A percentile compares a stretch with the other conserved stretches of the same genome.
These are phyloP conservation scores for Tulasnella sp. DNA, from an alignment of 768 basidiomycete genomes.

Conservation along the genomic window DNA sequence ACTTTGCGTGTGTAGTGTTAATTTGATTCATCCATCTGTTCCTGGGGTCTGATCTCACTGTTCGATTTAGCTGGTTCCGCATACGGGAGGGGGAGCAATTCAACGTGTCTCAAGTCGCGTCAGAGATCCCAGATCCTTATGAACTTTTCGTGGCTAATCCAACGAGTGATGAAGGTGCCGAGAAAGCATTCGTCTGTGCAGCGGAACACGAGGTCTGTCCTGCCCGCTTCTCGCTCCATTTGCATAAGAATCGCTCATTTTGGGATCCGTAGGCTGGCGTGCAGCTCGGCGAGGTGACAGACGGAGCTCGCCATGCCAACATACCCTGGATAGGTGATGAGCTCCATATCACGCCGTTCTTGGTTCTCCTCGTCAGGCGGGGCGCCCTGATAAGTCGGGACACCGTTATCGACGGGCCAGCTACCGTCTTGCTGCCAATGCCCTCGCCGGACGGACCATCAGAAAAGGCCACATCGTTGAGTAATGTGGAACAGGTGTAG, in stretches of 20 bases:
- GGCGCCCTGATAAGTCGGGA: background rate
- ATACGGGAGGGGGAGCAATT: background rate
- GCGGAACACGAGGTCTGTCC: slow-evolving; percentile 8
- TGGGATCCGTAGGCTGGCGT: background rate
- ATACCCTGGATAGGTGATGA: slow-evolving; percentile 16
- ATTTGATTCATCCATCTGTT: background rate
- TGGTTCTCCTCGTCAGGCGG: slow-evolving; percentile 14
- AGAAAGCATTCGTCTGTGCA: slow-evolving; percentile 9
- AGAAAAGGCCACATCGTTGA: background rate
- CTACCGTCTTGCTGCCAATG: background rate
- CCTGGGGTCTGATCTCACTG: background rate
- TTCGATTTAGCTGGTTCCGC: background rate
- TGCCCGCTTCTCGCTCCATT: background rate
- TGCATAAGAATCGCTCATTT: background rate
- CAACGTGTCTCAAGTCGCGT: background rate
- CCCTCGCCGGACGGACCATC: background rate
- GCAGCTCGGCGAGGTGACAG: slow-evolving; percentile 18
- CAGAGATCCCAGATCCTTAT: slow-evolving; percentile 9
- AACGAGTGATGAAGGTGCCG: background rate
- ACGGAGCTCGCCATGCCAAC: background rate
- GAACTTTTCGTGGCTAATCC: slow-evolving; percentile 2
- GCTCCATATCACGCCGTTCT: slow-evolving; percentile 18
- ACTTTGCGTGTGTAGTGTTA: slow-evolving; percentile 11
- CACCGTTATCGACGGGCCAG: background rate
- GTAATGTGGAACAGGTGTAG: background rate